Percentiles rank a stretch among this genome's conserved stretches.
Conservation (phyloP, 345 rosid species). For the Litchi chinensis region DNA sequence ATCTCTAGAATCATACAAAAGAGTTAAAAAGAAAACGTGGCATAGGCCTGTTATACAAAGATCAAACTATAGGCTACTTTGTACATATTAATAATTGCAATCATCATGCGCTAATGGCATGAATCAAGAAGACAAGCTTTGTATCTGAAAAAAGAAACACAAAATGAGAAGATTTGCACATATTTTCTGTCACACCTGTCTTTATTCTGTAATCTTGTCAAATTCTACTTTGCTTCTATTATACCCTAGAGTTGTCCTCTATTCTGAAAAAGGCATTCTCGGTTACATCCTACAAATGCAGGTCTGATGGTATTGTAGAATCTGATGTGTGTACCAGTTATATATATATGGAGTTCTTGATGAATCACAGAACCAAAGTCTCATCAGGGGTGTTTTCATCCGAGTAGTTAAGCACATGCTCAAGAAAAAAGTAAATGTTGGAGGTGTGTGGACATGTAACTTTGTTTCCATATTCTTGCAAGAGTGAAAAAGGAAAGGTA, state of each 20-base stretch:
- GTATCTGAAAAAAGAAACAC: not conserved
- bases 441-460: not conserved
- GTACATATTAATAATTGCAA: not conserved
- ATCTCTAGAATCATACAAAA: not conserved
- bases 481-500: not conserved
- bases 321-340: not conserved
- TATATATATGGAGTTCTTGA: not conserved
- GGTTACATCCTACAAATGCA: not conserved
- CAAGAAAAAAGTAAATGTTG: not conserved
- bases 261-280: not conserved
- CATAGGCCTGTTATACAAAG: not conserved
- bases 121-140: not conserved
- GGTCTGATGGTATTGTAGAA: not conserved
- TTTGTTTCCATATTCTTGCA: not conserved
- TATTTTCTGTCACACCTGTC: not conserved
- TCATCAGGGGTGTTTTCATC: not conserved
- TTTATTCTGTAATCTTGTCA: not conserved
- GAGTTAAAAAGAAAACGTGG: not conserved
- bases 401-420: not conserved
- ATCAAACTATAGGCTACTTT: not conserved
- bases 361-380: slow-evolving; percentile 15
- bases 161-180: not conserved
- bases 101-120: not conserved
- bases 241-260: not conserved
- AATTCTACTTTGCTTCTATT: not conserved